Percentiles rank a stretch among this genome's conserved stretches.
Evolutionary conservation across 768 basidiomycete genomes (phyloP).

Genomic region (Lactarius hatsudake): DNA sequence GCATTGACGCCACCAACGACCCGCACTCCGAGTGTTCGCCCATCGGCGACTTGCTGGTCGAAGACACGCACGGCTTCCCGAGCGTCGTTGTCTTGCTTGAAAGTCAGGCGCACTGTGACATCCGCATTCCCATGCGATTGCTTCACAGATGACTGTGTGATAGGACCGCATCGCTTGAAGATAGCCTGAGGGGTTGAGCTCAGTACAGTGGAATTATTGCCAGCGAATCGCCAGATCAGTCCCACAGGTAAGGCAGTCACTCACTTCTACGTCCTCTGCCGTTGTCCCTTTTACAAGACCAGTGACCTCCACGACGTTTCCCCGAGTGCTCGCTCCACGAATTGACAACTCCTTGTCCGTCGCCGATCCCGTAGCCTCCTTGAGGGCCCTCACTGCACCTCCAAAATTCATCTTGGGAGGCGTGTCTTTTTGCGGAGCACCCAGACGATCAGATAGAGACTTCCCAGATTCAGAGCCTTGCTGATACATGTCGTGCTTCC

Average conservation of each 20-base stretch:
- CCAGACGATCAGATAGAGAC: slow-evolving; percentile 25
- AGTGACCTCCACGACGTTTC: slow-evolving; percentile 28
- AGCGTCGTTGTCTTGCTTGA: slow-evolving; percentile 29
- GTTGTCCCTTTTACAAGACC: slow-evolving; percentile 29
- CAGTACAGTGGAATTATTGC: background rate
- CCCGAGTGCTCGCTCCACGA: slow-evolving; percentile 27
- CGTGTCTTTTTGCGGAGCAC: slow-evolving; percentile 1
- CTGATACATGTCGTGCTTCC: slow-evolving; percentile 27
- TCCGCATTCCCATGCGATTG: slow-evolving; percentile 13
- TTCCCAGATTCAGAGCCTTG: slow-evolving; percentile 14
- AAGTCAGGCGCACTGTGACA: slow-evolving; percentile 28
- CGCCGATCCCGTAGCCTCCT: slow-evolving; percentile 23
- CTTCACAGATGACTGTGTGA: slow-evolving; percentile 26
- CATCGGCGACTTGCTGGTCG: slow-evolving; percentile 28
- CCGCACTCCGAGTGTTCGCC: slow-evolving; percentile 26
- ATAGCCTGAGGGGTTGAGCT: slow-evolving; percentile 20
- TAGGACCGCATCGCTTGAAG: slow-evolving; percentile 28
- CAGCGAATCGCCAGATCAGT: background rate
- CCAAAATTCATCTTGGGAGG: slow-evolving; percentile 29
- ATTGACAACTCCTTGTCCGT: slow-evolving; percentile 23
- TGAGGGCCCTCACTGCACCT: slow-evolving; percentile 23
- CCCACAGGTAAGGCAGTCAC: background rate
- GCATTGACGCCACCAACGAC: slow-evolving; percentile 28
- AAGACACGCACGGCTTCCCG: slow-evolving; percentile 24
- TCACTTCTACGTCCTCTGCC: slow-evolving; percentile 28